phyloP scores from a whole-genome alignment of 768 basidiomycete genomes.

The Collybiopsis confluens region DNA sequence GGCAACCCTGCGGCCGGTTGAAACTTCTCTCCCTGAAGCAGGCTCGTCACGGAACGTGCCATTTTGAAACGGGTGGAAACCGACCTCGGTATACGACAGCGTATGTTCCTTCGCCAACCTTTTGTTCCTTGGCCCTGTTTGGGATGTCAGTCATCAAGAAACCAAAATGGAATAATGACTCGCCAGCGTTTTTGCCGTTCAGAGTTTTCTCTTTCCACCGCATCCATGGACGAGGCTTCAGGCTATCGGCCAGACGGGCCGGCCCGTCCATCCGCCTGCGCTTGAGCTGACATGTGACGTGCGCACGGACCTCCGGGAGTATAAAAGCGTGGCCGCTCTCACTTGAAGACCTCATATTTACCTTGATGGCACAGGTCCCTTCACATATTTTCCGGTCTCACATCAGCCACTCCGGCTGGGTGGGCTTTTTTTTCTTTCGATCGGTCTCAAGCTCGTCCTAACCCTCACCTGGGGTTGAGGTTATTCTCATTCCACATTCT shows the following conservation, averaged over 20 bases:
- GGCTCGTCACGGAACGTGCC: background rate
- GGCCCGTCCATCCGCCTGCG: background rate
- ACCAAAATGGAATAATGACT: slow-evolving; percentile 9
- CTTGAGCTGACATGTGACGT: slow-evolving; percentile 1
- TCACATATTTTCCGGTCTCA: slow-evolving; percentile 9
- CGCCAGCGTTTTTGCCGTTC: slow-evolving; percentile 71
- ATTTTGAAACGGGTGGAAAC: slow-evolving; percentile 11
- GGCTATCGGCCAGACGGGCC: no score
- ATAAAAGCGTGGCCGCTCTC: background rate
- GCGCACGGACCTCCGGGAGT: background rate
- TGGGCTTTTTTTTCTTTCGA: slow-evolving; percentile 8
- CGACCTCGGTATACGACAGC: slow-evolving; percentile 92
- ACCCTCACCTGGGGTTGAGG: background rate
- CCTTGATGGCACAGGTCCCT: slow-evolving; percentile 11
- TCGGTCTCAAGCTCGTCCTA: background rate
- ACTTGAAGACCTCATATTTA: slow-evolving; percentile 3
- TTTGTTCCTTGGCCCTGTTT: slow-evolving; percentile 71
- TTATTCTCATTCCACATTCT: background rate
- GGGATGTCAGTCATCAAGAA: slow-evolving; percentile 7
- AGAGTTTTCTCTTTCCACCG: slow-evolving; percentile 73
- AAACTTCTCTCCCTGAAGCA: slow-evolving; percentile 60
- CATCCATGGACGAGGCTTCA: slow-evolving; percentile 58
- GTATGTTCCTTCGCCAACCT: slow-evolving; percentile 90
- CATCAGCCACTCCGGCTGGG: slow-evolving; percentile 10
- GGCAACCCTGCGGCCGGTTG: slow-evolving; percentile 81